Evolutionary conservation across 495 filamentous ascomycete genomes (phyloP), one percentile per base, ranked within the genome.

Genomic region (Sphaerosporella brunnea): DNA sequence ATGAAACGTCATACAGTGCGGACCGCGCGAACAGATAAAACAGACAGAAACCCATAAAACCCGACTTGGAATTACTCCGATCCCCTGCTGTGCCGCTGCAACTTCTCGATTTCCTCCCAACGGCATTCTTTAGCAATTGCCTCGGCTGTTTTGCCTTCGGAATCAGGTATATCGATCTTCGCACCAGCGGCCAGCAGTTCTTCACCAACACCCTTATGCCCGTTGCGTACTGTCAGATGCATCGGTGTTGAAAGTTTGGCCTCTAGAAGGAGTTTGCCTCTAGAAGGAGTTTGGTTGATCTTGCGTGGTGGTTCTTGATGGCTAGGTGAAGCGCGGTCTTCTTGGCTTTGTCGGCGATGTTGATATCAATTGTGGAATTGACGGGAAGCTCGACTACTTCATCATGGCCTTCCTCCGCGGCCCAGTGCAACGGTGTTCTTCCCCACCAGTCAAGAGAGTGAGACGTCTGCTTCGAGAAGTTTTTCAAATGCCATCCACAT

Each of bases 281-380:
- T 4, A 26, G 47, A 13, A 50, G 47, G 4, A 15, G 10, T 19
- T 50, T 39, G 25, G 46, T 19, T 32, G 47, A 48, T 38, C 44
- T 50, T 21, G 5, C 28, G 37, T 20, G 11, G 5, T 3, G 20
- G 41, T 23, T 49, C 25, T 32, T 20, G 15, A 75, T 71, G 0
- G 80, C 78, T 2, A 80, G 80, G 2, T 81, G 78, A 4, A 77
- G 71, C 44, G 64, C 70, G 0, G 54, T 37, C 16, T 18, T 37
- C 16, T 37, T 37, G 8, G 16, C 5, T 4, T 18, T 9, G 35
- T 37, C 35, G 35, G 35, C 16, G 5, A 18, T 18, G 35, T 37
- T 37, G 8, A 15, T 7, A 37, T 37, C 35, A 15, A 37, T 37
- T 15, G 9, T 15, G 16, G 35, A 4, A 9, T 8, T 15, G 7